phyloP scores from a whole-genome alignment of 1,139 yeast species.

The Candida tunisiensis region DNA sequence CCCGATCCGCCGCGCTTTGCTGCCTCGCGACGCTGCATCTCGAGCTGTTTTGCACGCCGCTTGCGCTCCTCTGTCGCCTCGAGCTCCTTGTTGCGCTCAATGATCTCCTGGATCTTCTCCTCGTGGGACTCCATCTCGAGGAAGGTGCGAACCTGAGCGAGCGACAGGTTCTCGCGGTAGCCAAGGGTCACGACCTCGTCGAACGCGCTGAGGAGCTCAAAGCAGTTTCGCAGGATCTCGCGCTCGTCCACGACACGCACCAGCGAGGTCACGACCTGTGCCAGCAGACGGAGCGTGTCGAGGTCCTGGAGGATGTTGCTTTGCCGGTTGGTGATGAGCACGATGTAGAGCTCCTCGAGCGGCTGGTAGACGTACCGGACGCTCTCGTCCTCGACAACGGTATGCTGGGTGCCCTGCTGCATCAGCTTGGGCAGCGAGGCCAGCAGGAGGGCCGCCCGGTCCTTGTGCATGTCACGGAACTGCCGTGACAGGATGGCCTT shows the following conservation, averaged over 20 bases:
- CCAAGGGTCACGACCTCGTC: conserved; percentile 90
- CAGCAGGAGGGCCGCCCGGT: conserved; percentile 71
- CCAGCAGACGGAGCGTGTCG: conserved; percentile 75
- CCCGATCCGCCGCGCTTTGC: conserved; percentile 32
- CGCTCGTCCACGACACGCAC: conserved; percentile 62
- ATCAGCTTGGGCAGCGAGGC: conserved; percentile 78
- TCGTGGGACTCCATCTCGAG: conserved; percentile 97
- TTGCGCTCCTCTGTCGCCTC: conserved; percentile 97
- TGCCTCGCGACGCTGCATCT: conserved; percentile 55
- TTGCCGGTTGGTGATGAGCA: conserved; percentile 77
- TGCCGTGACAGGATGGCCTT: conserved; percentile 88
- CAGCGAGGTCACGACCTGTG: conserved; percentile 63
- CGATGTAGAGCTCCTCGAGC: conserved; percentile 83
- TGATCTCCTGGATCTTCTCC: conserved; percentile 95
- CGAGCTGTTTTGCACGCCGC: conserved; percentile 89
- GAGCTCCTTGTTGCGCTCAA: conserved; percentile 89
- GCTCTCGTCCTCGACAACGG: conserved; percentile 85
- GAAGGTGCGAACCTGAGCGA: conserved; percentile 74
- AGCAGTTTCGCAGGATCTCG: conserved; percentile 71
- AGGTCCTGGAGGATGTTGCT: conserved; percentile 92
- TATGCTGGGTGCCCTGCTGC: conserved; percentile 60
- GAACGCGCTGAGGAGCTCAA: conserved; percentile 80
- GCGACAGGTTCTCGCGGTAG: conserved; percentile 71
- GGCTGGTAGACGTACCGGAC: conserved; percentile 95
- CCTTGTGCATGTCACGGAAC: conserved; percentile 72